Evolutionary conservation across 169 alveolate species (phyloP).

Genomic region (Besnoitia besnoiti): DNA sequence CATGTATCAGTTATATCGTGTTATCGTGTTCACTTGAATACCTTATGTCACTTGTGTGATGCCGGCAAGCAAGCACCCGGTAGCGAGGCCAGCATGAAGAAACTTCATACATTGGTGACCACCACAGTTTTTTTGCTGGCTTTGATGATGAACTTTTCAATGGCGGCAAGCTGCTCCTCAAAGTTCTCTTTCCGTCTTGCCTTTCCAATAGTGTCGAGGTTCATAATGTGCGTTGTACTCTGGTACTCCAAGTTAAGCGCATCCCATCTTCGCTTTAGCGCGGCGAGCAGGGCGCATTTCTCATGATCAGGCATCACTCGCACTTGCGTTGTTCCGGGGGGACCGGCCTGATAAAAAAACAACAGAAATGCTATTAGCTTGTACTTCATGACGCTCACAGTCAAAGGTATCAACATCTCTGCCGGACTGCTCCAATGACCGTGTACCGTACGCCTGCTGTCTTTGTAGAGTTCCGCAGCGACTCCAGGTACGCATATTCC

Average conservation of each 20-base stretch:
- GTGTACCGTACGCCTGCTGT: no score
- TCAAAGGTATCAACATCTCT: no score
- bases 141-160: slow-evolving; percentile 46
- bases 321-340: not conserved
- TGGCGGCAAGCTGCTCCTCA: slow-evolving; percentile 40
- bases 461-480: slow-evolving; percentile 39
- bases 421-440: no score
- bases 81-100: no score
- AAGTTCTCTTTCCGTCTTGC: slow-evolving; percentile 35
- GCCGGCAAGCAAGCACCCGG: no score
- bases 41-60: no score
- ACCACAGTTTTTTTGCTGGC: not conserved
- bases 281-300: not conserved
- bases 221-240: slow-evolving; percentile 4
- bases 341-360: not conserved
- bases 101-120: not conserved
- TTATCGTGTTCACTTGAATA: no score
- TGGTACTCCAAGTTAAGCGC: slow-evolving; percentile 16
- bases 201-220: slow-evolving; percentile 41
- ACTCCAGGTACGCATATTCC: slow-evolving; percentile 39
- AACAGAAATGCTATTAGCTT: not conserved
- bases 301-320: slow-evolving; percentile 15
- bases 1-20: no score
- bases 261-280: slow-evolving; percentile 27
- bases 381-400: no score